Base-by-base conservation (phyloP, 2,329 filamentous ascomycete species). In the Sclerotinia subarctica region DNA sequence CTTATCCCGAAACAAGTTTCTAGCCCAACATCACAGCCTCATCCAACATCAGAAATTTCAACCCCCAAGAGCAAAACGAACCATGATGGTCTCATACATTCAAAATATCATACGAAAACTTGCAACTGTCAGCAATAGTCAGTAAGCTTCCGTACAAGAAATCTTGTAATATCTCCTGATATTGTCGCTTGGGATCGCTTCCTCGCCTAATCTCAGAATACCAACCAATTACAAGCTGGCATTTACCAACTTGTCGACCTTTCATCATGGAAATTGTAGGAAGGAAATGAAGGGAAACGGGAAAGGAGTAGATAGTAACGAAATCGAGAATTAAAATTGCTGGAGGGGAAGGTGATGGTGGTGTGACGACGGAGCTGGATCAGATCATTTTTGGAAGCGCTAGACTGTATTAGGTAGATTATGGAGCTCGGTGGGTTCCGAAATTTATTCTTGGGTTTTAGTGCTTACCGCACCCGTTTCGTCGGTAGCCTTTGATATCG, bases 331-430 rank as follows among this genome's bases (percentile, higher is more conserved):
- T 17, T 0, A 4, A 1, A 42, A 42, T 38, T 38, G 32, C 24
- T 49, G 44, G 29, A n/a, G 17, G 29, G 17, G 11, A 26, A 35
- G 13, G 32, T 26, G 29, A 38, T 47, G 29, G 46, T 62, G 58
- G 58, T 62, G 58, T 51, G 58, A 62, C 46, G 46, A 51, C 8
- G 46, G 58, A 51, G n/a, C 11, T 17, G 10, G 8, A 51, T 62
- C 58, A 38, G 46, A 8, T 38, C 58, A 62, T 62, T 38, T 17
- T 35, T 51, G 29, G 29, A 29, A 5, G 2, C 21, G 13, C 58
- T 62, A 62, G 58, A 6, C 15, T 38, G 2, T 0, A 38, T 51
- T 7, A 0, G 46, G 58, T 4, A 21, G 51, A 11, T 21, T 62
- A 46, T 21, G 21, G 1, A 19, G 19, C 11, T 62, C 44, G 58